phyloP scores from a whole-genome alignment of 495 filamentous ascomycete genomes.

The Copromyces sp. region DNA sequence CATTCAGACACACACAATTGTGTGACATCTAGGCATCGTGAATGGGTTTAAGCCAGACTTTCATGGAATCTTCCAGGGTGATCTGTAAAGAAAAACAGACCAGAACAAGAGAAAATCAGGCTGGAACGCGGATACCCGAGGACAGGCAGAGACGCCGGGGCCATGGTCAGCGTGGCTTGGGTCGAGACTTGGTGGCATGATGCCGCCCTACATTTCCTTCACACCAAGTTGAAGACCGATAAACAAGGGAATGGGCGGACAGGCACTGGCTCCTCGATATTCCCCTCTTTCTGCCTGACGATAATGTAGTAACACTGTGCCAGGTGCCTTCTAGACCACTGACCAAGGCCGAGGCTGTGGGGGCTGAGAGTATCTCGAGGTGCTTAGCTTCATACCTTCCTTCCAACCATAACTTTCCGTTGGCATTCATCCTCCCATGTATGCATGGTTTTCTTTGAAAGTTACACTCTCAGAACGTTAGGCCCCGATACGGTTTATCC shows the following conservation, averaged over 20 bases:
- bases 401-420: neutral
- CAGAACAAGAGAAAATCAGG: neutral
- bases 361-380: neutral
- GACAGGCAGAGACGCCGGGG: neutral
- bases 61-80: neutral
- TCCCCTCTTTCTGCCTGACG: neutral
- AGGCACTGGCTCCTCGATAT: neutral
- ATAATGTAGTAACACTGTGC: neutral
- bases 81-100: neutral
- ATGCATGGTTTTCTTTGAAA: neutral
- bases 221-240: neutral
- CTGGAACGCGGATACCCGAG: neutral
- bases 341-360: neutral
- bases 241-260: neutral
- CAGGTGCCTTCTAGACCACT: neutral
- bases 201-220: neutral
- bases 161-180: neutral
- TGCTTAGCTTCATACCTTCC: neutral
- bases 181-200: neutral
- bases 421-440: neutral
- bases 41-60: neutral
- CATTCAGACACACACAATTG: neutral
- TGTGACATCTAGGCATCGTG: neutral
- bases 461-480: neutral
- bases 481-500: neutral